A percentile compares a stretch with the other conserved stretches of the same genome.
Conservation (phyloP, 2,329 filamentous ascomycete species). For the Fusarium sp. region DNA sequence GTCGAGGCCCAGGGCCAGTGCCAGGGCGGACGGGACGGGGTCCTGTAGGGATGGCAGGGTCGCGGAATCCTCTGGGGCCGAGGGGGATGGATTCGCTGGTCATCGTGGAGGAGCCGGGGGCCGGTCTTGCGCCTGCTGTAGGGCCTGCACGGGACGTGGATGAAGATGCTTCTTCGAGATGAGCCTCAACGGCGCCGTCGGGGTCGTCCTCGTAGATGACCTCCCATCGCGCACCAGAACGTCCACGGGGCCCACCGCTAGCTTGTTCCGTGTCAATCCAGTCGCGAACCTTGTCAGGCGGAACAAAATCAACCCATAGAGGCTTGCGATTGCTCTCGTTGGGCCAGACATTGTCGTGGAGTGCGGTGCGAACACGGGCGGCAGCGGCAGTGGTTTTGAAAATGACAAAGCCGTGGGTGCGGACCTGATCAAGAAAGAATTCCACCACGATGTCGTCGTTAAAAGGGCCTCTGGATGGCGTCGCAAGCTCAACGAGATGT, state of each 20-base stretch:
- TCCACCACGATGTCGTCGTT: constrained; percentile 64
- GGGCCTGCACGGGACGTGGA: constrained; percentile 33
- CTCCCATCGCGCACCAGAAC: constrained; percentile 69
- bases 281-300: constrained; percentile 72
- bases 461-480: constrained; percentile 62
- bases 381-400: constrained; percentile 77
- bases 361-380: constrained; percentile 74
- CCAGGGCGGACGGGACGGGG: constrained; percentile 52
- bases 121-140: constrained; percentile 25
- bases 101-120: constrained; percentile 31
- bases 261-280: constrained; percentile 79
- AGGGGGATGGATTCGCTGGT: constrained; percentile 50
- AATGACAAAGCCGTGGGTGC: constrained; percentile 84
- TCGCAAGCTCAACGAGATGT: constrained; percentile 75
- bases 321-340: constrained; percentile 84
- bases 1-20: constrained; percentile 43
- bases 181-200: constrained; percentile 63
- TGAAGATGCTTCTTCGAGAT: constrained; percentile 53
- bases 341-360: constrained; percentile 87
- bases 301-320: constrained; percentile 90
- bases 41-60: constrained; percentile 45
- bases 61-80: constrained; percentile 48
- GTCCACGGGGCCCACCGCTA: constrained; percentile 50
- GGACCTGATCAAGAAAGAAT: constrained; percentile 85
- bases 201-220: constrained; percentile 71